Base-by-base conservation (phyloP, 352 stramenopile species). In the Globisporangium canariense region DNA sequence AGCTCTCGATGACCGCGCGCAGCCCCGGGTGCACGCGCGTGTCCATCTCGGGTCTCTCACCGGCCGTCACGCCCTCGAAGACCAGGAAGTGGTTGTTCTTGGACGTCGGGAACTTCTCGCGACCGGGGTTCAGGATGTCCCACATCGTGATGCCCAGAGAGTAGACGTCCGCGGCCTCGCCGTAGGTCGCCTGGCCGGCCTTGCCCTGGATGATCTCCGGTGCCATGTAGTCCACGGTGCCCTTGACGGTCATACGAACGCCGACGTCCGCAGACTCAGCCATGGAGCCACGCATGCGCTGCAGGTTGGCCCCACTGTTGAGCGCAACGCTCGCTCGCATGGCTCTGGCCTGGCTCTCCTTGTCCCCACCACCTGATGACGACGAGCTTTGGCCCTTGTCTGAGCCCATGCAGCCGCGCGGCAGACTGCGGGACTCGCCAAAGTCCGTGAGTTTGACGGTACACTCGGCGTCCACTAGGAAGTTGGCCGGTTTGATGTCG, bases 141-240 rank as follows among this genome's bases (percentile, higher is more conserved):
- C 83, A 93, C 58, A 93, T 75, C 6, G 81, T 90, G 50, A 93
- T 83, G 34, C 64, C 83, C 50, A 93, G 65, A n/a, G 78, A 81
- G 60, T 89, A 93, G 8, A 93, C 72, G 56, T 93, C 85, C 4
- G 84, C 82, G 3, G 77, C 77, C 62, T 92, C 81, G 1, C 72
- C 77, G 60, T 93, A 93, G 8, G 62, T 66, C 22, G 75, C 78
- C 20, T 78, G 55, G 10, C 78, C 80, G 30, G 71, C 76, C 4
- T 77, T 69, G 25, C 78, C 79, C 43, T 86, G 83, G 61, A 93
- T 88, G n/a, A 93, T 67, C 61, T 93, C 84, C 0, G 84, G 84
- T 13, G 84, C 83, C 83, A 91, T 93, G 78, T 90, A 91, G 54
- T 83, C 76, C 10, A 93, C 79, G 0, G 83, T 92, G 0, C 83